Conservation (phyloP, 139 green algal genomes). For the Closterium sp. region DNA sequence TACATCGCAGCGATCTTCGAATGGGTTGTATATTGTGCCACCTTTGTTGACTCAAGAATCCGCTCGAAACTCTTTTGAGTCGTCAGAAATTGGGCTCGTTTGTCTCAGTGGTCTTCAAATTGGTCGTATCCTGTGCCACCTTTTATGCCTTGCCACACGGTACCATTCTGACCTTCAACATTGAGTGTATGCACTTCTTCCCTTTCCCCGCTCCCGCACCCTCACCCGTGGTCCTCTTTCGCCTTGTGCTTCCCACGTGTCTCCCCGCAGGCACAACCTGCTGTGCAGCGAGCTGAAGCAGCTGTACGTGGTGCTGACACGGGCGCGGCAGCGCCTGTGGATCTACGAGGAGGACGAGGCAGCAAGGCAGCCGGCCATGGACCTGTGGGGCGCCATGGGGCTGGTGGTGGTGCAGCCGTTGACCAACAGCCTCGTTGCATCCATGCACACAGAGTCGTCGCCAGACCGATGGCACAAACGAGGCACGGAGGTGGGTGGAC, state of each 20-base stretch:
- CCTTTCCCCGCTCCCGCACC: neutral
- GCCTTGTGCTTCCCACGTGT: too few species aligned
- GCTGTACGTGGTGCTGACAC: slow-evolving; percentile 76
- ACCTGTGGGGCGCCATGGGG: slow-evolving; percentile 7
- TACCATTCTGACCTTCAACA: too few species aligned
- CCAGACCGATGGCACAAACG: slow-evolving; percentile 2
- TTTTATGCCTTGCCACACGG: too few species aligned
- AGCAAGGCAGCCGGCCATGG: neutral
- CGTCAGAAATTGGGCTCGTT: neutral
- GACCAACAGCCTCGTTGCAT: neutral
- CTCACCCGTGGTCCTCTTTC: too few species aligned
- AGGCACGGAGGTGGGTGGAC: neutral
- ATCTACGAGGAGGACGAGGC: slow-evolving; percentile 58
- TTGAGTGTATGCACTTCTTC: too few species aligned
- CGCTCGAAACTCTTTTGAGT: neutral
- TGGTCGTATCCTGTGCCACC: too few species aligned
- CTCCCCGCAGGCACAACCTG: slow-evolving; percentile 44
- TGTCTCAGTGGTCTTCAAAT: too few species aligned
- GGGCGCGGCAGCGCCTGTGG: slow-evolving; percentile 69
- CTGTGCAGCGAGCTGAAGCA: slow-evolving; percentile 77
- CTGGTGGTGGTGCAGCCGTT: neutral
- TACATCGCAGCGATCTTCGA: too few species aligned
- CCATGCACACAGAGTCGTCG: slow-evolving; percentile 6
- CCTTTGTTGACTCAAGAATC: neutral
- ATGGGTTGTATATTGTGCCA: too few species aligned